Conservation (phyloP, 177 flowering plant species). For the Vitis hybrid region DNA sequence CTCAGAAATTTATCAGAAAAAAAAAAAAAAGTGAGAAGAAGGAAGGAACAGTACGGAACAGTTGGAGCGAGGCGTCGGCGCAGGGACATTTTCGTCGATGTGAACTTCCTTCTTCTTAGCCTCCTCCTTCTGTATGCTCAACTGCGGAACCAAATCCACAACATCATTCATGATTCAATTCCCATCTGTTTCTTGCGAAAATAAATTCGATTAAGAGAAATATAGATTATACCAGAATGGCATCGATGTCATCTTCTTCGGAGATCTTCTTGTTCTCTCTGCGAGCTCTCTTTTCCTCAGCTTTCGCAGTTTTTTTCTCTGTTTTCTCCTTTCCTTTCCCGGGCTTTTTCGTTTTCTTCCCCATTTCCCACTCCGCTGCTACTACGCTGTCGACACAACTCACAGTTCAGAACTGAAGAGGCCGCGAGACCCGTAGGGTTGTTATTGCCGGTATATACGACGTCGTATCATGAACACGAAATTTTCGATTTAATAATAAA, state of each 20-base stretch:
- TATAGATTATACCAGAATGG: constrained; percentile 62
- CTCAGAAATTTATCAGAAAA: background rate
- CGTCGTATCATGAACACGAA: too few relatives aligned
- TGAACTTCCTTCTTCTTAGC: constrained; percentile 97
- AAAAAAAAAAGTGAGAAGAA: background rate
- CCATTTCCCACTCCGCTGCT: constrained; percentile 42
- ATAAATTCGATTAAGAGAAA: background rate
- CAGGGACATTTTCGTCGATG: constrained; percentile 85
- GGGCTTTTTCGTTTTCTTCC: constrained; percentile 95
- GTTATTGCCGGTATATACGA: too few relatives aligned
- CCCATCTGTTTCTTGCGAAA: too few relatives aligned
- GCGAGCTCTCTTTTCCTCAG: constrained; percentile 86
- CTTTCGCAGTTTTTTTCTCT: constrained; percentile 88
- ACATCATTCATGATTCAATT: background rate
- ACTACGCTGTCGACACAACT: too few relatives aligned
- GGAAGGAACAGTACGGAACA: constrained; percentile 56
- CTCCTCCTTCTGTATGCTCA: constrained; percentile 93
- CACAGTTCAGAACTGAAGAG: too few relatives aligned
- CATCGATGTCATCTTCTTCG: constrained; percentile 92
- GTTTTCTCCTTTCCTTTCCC: constrained; percentile 99
- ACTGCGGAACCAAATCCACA: constrained; percentile 33
- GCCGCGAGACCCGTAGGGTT: too few relatives aligned
- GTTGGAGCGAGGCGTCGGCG: constrained; percentile 89
- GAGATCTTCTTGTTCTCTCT: constrained; percentile 83
- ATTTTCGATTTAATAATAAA: too few relatives aligned